A percentile compares a stretch with the other conserved stretches of the same genome.
These are phyloP conservation scores for Venturia oleaginea DNA, from an alignment of 2,329 filamentous ascomycete species.

Conservation along the genomic window DNA sequence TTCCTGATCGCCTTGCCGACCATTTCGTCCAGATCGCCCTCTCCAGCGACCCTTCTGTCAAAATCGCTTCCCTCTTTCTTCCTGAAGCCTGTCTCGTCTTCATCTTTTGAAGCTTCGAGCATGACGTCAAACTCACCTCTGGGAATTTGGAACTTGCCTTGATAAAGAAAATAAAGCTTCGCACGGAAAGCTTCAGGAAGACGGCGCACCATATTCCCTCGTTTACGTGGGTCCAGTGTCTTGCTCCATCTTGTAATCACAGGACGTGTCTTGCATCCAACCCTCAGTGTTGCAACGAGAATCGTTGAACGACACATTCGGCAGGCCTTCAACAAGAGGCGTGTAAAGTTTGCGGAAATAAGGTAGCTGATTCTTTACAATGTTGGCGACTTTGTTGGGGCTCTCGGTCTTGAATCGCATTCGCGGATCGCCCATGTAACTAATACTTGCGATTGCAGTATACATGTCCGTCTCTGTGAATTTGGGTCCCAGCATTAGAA, in stretches of 20 bases:
- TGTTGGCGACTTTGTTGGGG: conserved; percentile 85
- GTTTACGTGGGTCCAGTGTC: conserved; percentile 87
- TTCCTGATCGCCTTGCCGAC: conserved; percentile 71
- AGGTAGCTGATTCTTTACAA: conserved; percentile 80
- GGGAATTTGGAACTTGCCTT: conserved; percentile 80
- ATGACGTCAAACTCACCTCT: conserved; percentile 75
- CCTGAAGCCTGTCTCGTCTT: conserved; percentile 56
- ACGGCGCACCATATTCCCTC: conserved; percentile 93
- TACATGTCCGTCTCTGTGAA: conserved; percentile 89
- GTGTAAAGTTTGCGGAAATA: conserved; percentile 90
- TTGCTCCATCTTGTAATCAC: conserved; percentile 63
- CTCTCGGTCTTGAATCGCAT: conserved; percentile 89
- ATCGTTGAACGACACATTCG: conserved; percentile 67
- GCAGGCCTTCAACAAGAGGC: conserved; percentile 79
- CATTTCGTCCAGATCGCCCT: conserved; percentile 58
- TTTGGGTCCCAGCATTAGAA: conserved; percentile 71
- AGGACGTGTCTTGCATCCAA: conserved; percentile 51
- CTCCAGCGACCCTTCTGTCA: conserved; percentile 74
- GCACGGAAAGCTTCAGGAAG: conserved; percentile 79
- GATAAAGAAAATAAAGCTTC: conserved; percentile 90
- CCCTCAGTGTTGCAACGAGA: conserved; percentile 23
- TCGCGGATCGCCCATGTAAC: conserved; percentile 91
- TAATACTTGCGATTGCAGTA: conserved; percentile 81
- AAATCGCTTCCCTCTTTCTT: conserved; percentile 74
- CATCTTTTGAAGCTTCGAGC: conserved; percentile 66